Conservation (phyloP, 1,284 basidiomycete genomes). For the Sporisorium exsertum region DNA sequence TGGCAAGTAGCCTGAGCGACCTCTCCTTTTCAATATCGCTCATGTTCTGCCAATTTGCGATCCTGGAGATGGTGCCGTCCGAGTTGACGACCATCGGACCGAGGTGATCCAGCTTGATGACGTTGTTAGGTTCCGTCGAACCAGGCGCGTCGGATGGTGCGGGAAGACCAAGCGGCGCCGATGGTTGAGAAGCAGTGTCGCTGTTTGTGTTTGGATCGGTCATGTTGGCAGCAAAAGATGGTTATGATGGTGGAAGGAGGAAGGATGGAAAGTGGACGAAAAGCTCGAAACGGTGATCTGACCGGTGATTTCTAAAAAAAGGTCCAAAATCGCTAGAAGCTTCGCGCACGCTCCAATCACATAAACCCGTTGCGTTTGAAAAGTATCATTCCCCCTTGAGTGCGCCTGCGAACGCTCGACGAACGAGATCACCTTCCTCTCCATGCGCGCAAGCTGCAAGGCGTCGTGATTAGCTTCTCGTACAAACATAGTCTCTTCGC, state of each 20-base stretch:
- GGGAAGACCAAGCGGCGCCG: slow-evolving; percentile 35
- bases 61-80: slow-evolving; percentile 62
- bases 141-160: slow-evolving; percentile 34
- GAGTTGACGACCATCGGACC: slow-evolving; percentile 62
- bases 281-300: slow-evolving; percentile 5
- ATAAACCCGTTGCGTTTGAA: too few relatives aligned
- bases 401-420: too few relatives aligned
- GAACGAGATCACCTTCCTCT: too few relatives aligned
- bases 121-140: slow-evolving; percentile 26
- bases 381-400: too few relatives aligned
- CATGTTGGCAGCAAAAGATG: slow-evolving; percentile 9
- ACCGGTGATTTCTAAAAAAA: slow-evolving; percentile 15
- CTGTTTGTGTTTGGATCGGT: slow-evolving; percentile 10
- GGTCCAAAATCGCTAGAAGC: slow-evolving; percentile 18
- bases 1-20: slow-evolving; percentile 53
- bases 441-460: too few relatives aligned
- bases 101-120: slow-evolving; percentile 58
- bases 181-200: background rate
- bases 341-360: background rate
- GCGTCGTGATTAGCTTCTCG: too few relatives aligned
- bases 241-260: background rate
- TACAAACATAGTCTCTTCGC: too few relatives aligned
- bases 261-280: background rate
- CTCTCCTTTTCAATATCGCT: slow-evolving; percentile 53
- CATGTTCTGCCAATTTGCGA: slow-evolving; percentile 57